Percentiles rank a stretch among this genome's conserved stretches.
These are phyloP conservation scores for Sphaerulina populicola DNA, from an alignment of 2,329 filamentous ascomycete species.

Conservation along the genomic window DNA sequence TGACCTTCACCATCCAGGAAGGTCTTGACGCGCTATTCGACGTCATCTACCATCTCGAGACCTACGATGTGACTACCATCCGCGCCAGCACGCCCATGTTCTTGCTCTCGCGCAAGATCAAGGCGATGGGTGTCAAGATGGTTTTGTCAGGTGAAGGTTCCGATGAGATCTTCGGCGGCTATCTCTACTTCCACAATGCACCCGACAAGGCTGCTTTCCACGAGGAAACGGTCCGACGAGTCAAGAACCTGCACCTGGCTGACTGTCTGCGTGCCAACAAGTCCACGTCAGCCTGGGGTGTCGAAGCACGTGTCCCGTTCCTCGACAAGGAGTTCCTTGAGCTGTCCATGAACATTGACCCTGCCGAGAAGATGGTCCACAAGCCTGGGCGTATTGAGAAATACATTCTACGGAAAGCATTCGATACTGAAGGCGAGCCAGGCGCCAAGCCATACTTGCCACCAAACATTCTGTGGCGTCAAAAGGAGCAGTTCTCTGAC, in stretches of 20 bases:
- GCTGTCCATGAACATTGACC: slow-evolving; percentile 86
- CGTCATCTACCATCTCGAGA: slow-evolving; percentile 96
- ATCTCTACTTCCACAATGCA: slow-evolving; percentile 95
- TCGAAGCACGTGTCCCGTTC: slow-evolving; percentile 96
- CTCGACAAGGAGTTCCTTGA: slow-evolving; percentile 96
- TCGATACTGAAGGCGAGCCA: slow-evolving; percentile 75
- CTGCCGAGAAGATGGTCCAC: slow-evolving; percentile 90
- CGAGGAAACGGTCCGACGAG: slow-evolving; percentile 82
- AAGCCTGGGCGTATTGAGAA: slow-evolving; percentile 70
- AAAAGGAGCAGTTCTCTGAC: slow-evolving; percentile 98
- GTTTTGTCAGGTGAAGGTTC: slow-evolving; percentile 93
- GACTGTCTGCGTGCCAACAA: slow-evolving; percentile 98
- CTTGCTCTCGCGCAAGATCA: slow-evolving; percentile 94
- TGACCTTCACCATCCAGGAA: slow-evolving; percentile 97
- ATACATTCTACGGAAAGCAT: slow-evolving; percentile 95
- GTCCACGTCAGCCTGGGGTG: slow-evolving; percentile 94
- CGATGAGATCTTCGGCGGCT: slow-evolving; percentile 97
- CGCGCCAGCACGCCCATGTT: slow-evolving; percentile 99
- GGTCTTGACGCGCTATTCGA: slow-evolving; percentile 93
- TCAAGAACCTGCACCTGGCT: slow-evolving; percentile 94
- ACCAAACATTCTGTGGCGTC: slow-evolving; percentile 89
- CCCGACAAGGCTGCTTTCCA: slow-evolving; percentile 90
- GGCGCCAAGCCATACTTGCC: slow-evolving; percentile 79
- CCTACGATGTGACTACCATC: slow-evolving; percentile 96
- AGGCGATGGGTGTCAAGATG: slow-evolving; percentile 99